Evolutionary conservation across 2,329 filamentous ascomycete species (phyloP).

Genomic region (Gnomoniopsis sp.): DNA sequence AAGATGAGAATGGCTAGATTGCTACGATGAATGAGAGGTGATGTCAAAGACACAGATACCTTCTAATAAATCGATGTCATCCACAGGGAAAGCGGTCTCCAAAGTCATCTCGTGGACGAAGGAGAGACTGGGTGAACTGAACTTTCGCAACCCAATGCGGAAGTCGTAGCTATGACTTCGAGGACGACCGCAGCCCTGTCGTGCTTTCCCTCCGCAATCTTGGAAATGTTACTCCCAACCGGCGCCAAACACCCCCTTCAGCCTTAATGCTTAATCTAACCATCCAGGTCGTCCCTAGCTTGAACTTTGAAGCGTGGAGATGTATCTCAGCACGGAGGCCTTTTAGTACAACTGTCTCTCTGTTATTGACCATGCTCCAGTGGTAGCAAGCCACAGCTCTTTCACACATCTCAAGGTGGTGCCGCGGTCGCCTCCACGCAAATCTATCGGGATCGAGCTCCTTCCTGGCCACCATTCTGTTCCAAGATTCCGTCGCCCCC

Average conservation of each 20-base stretch:
- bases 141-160: background rate
- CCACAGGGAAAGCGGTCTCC: background rate
- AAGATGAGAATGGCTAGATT: background rate
- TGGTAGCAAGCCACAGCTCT: background rate
- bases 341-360: background rate
- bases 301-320: background rate
- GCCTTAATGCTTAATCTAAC: background rate
- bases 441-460: background rate
- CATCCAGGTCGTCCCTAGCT: background rate
- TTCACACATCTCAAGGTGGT: background rate
- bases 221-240: too few species aligned
- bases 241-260: background rate
- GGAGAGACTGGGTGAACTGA: background rate
- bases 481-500: background rate
- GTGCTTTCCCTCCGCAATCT: too few species aligned
- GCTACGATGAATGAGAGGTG: slow-evolving; percentile 10
- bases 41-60: background rate
- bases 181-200: too few species aligned
- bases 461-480: background rate
- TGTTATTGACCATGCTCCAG: background rate
- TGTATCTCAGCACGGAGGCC: background rate
- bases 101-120: background rate
- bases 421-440: background rate
- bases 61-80: background rate
- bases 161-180: too few species aligned